These are phyloP conservation scores for Ulota crispa DNA, from an alignment of 225 moss, liverwort and hornwort genomes.

Conservation along the genomic window DNA sequence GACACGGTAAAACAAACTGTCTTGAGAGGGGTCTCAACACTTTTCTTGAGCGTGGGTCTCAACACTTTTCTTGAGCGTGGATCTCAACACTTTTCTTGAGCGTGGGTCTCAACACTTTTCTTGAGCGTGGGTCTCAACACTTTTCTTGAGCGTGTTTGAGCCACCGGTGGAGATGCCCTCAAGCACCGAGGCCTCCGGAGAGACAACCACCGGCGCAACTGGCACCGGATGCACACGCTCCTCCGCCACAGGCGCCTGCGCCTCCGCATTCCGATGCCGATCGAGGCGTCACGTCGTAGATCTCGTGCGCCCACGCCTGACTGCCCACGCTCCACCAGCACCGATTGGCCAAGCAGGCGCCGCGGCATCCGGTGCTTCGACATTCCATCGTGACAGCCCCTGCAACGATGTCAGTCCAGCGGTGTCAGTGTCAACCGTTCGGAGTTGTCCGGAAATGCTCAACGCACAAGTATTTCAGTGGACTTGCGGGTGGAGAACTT, in stretches of 20 bases:
- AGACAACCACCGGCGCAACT: slow-evolving; percentile 27
- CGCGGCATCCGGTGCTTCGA: not conserved
- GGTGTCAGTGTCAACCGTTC: not conserved
- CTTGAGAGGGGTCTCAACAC: too few species aligned
- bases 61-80: too few species aligned
- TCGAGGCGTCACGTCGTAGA: slow-evolving; percentile 14
- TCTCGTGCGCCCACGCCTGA: slow-evolving; percentile 25
- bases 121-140: too few species aligned
- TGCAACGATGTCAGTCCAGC: not conserved
- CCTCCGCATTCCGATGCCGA: slow-evolving; percentile 26
- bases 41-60: too few species aligned
- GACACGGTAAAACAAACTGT: too few species aligned
- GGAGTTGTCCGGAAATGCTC: not conserved
- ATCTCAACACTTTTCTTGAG: too few species aligned
- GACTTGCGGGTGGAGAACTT: not conserved
- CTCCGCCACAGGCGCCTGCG: slow-evolving; percentile 39
- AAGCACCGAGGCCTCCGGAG: slow-evolving; percentile 1
- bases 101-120: too few species aligned
- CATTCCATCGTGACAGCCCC: slow-evolving; percentile 42
- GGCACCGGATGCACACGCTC: slow-evolving; percentile 33
- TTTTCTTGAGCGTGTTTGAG: too few species aligned
- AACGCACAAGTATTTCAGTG: not conserved
- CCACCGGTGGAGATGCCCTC: too few species aligned
- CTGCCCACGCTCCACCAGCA: slow-evolving; percentile 43
- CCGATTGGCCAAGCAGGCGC: slow-evolving; percentile 10